Base-by-base conservation (phyloP, 179 eudicot genomes). In the Beta macrorhiza region DNA sequence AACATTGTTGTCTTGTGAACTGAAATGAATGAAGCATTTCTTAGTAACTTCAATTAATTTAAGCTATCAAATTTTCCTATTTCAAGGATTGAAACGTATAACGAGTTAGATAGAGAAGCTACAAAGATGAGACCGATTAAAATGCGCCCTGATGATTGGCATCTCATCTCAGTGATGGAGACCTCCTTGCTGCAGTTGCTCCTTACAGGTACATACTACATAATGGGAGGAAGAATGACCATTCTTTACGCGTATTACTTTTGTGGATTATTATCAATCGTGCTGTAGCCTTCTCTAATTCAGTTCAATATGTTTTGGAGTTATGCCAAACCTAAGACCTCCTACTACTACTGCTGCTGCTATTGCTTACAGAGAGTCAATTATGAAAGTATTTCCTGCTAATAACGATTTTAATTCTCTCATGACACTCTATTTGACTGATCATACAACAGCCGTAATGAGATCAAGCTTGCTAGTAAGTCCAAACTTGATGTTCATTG, bases 141-240 rank as follows among this genome's bases (percentile, higher is more conserved):
- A 73, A 88, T 97, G 17, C 93, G 81, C 44, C 99, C 99, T 51
- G 99, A 97, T 90, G 99, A 97, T 85, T 97, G 99, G 99, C 99
- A 97, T 89, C 99, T 97, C 25, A 25, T 89, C 93, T 97, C 58
- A 95, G 99, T 52, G 98, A 97, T 80, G 98, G 95, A 15, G 93
- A 93, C 58, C 95, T 97, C 85, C 97, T 97, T 84, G 86, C 91
- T 75, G 91, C 93, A 67, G 97, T 94, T 85, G 90, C 89, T 64
- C 89, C 97, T 79, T 97, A 91, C 92, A 92, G 99, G 98, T 93
- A 55, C 68, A n/a, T 74, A 12, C 19, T 44, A 55, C 68, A n/a
- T 74, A 12, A 25, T 44, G 0, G 20, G 3, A 32, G 7, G 67
- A 67, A 67, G 47, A 68, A 16, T 75, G 78, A 63, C 69, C 78